Evolutionary conservation across 805 yeast genomes (phyloP), one percentile per base, ranked within the genome.

Genomic region (Candida endomychidarum): DNA sequence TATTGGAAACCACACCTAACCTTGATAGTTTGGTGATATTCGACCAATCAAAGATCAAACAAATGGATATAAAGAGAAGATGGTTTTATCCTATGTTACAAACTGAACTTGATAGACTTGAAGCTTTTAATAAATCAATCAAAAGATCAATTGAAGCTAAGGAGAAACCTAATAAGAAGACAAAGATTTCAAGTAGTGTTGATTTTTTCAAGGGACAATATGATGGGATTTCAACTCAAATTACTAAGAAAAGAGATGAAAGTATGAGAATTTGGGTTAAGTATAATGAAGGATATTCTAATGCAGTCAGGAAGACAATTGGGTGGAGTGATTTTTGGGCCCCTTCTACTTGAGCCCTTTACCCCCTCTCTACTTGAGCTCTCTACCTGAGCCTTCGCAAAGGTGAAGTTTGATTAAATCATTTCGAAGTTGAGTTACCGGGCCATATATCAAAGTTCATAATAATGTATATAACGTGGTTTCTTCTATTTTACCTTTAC

Each of bases 241-340:
- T 56, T 11, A 41, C 42, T 11, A 47, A 52, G 43, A 36, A 61
- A 50, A 37, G 64, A 46, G 29, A 54, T 60, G 78, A 51, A 72
- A 80, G 33, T 16, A 43, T 59, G 7, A 52, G 73, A 37, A 68
- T 68, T 23, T 89, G 96, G 96, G 86, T 89, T n/a, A 87, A 84
- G 54, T 88, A 82, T 56, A 85, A 84, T 47, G 96, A 89, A 61
- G 97, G 97, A 0, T 89, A 83, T 54, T 85, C 95, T 4, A 84
- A 87, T 58, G 97, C 97, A 0, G 97, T 89, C 2, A 65, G 95
- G 23, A 87, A 86, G 53, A 85, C 82, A 39, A 78, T 89, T 17
- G 77, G 81, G 15, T 90, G 96, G 96, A 58, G 65, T 6, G 82
- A 77, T 40, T 59, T 89, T 17, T 86, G 86, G 82, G 15, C 37